Conservation (phyloP, 768 basidiomycete genomes). For the Symmetrospora coprosmae region DNA sequence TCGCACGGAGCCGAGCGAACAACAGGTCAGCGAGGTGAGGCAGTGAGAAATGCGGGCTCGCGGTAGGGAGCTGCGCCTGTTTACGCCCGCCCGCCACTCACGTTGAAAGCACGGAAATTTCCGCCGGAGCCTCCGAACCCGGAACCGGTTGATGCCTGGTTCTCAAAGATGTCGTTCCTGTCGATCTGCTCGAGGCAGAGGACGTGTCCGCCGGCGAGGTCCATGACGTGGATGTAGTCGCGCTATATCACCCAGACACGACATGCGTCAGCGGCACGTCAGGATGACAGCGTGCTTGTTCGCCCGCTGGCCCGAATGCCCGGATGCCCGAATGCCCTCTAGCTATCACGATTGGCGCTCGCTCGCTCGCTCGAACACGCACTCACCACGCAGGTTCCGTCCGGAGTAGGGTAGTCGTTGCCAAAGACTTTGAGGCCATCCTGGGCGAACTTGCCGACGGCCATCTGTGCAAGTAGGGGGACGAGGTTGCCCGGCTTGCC, state of each 20-base stretch:
- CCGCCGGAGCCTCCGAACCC: constrained; percentile 38
- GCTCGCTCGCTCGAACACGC: not conserved
- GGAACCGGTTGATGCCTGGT: not conserved
- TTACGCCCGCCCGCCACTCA: not conserved
- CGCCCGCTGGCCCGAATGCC: not conserved
- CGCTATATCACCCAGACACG: constrained; percentile 21
- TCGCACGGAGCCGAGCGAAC: not conserved
- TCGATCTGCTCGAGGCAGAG: constrained; percentile 72
- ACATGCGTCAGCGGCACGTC: not conserved
- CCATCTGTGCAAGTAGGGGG: constrained; percentile 86
- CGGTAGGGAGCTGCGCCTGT: too few species aligned
- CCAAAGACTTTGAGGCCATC: constrained; percentile 68
- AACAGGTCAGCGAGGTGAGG: too few species aligned
- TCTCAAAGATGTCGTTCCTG: constrained; percentile 41
- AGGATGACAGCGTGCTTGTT: not conserved
- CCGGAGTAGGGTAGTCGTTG: constrained; percentile 88
- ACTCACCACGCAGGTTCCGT: constrained; percentile 73
- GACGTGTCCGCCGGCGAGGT: constrained; percentile 85
- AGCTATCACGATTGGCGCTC: not conserved
- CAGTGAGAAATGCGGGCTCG: too few species aligned
- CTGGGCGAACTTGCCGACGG: constrained; percentile 68
- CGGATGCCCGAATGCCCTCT: not conserved
- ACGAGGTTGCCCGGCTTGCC: constrained; percentile 89
- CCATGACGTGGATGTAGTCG: constrained; percentile 50
- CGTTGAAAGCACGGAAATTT: constrained; percentile 78